Percentiles rank a stretch among this genome's conserved stretches.
Evolutionary conservation across 768 basidiomycete species (phyloP).

Genomic region (Leucosporidium creatinivorum): DNA sequence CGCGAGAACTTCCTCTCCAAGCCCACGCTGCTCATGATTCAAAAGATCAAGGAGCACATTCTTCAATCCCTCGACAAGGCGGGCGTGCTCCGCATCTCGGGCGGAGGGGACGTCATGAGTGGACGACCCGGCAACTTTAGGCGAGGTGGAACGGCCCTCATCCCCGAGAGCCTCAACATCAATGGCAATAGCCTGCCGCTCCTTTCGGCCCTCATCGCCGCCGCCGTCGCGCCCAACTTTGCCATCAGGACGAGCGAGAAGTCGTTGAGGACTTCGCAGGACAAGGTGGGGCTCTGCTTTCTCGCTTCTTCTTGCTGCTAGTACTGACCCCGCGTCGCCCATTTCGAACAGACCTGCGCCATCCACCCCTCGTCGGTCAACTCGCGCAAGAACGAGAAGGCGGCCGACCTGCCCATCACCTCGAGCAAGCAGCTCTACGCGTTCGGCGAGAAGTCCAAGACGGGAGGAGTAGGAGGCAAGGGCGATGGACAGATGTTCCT

Average conservation of each 20-base stretch:
- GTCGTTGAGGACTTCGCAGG: constrained; percentile 61
- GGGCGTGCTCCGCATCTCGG: constrained; percentile 74
- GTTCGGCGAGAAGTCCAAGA: constrained; percentile 75
- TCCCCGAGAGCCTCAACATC: constrained; percentile 62
- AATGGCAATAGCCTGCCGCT: constrained; percentile 70
- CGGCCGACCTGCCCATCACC: constrained; percentile 38
- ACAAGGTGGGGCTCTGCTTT: constrained; percentile 57
- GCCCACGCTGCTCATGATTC: constrained; percentile 70
- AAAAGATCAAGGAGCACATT: constrained; percentile 70
- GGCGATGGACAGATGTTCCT: constrained; percentile 54
- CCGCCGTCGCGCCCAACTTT: constrained; percentile 84
- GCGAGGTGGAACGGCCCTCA: constrained; percentile 33
- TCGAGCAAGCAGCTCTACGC: constrained; percentile 69
- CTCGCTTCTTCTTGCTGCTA: not conserved
- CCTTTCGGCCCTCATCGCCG: constrained; percentile 71
- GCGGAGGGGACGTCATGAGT: constrained; percentile 49
- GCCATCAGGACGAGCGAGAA: constrained; percentile 66
- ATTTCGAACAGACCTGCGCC: constrained; percentile 53
- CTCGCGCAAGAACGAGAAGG: constrained; percentile 52
- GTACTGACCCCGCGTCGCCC: not conserved
- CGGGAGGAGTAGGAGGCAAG: constrained; percentile 39
- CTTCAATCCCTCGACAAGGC: constrained; percentile 67
- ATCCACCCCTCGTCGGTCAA: constrained; percentile 87
- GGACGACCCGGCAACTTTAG: constrained; percentile 10
- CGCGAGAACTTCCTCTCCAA: constrained; percentile 79